Conservation (phyloP, 129 eudicot species). For the Flaveria trinervia region DNA sequence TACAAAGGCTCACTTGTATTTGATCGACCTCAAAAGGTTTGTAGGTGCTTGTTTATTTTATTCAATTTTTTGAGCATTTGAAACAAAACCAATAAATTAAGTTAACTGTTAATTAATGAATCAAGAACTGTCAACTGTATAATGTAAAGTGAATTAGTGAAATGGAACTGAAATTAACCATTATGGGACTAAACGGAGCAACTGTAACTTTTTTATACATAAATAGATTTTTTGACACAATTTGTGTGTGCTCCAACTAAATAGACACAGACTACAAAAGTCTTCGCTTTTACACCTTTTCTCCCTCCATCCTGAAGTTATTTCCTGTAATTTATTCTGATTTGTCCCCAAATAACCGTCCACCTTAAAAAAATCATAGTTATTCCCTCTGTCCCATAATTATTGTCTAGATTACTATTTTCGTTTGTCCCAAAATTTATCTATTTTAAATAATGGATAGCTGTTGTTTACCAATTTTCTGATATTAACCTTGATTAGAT, state of each 20-base stretch:
- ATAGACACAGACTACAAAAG: neutral
- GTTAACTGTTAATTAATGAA: neutral
- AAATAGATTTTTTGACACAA: neutral
- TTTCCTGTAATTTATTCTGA: neutral
- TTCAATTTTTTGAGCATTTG: neutral
- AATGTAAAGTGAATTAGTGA: neutral
- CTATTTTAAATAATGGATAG: neutral
- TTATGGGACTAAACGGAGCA: neutral
- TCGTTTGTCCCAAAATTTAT: neutral
- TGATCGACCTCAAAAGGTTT: slow-evolving; percentile 86
- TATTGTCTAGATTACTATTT: neutral
- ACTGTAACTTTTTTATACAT: neutral
- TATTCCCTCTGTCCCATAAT: neutral
- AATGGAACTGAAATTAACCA: neutral
- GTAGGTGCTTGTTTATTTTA: neutral
- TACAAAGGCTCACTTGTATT: slow-evolving; percentile 86
- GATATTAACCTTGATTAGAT: neutral
- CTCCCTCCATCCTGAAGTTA: neutral
- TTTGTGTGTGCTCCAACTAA: neutral
- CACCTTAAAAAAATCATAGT: neutral
- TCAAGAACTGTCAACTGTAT: neutral
- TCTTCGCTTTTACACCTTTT: neutral
- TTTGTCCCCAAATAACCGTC: neutral
- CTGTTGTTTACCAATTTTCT: neutral
- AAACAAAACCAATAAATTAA: neutral